Evolutionary conservation across 345 rosid genomes (phyloP).

Genomic region (Salix purpurea): DNA sequence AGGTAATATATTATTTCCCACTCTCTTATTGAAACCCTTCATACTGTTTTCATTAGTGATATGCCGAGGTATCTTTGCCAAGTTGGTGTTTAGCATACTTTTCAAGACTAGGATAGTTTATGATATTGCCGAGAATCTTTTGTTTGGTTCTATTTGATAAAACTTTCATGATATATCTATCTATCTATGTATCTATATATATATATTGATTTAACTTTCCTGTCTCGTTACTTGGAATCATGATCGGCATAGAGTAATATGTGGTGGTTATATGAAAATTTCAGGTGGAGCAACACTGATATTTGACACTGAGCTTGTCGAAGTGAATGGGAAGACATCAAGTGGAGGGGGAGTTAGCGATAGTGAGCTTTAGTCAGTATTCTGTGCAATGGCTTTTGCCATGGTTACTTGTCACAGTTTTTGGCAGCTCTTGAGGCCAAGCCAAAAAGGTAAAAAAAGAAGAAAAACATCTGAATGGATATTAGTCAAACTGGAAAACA

Average conservation of each 20-base stretch:
- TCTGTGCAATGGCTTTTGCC: neutral
- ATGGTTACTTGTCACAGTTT: neutral
- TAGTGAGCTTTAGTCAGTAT: slow-evolving; percentile 38
- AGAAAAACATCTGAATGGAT: neutral
- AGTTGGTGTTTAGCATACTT: neutral
- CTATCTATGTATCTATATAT: too few relatives aligned
- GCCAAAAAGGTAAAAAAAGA: too few relatives aligned
- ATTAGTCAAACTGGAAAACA: neutral
- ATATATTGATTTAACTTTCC: neutral
- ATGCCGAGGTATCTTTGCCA: neutral
- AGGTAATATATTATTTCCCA: slow-evolving; percentile 35
- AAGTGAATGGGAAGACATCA: slow-evolving; percentile 66
- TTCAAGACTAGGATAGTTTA: neutral
- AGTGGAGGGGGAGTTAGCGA: slow-evolving; percentile 28
- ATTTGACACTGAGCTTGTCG: slow-evolving; percentile 86
- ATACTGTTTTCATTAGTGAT: neutral
- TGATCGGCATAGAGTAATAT: neutral
- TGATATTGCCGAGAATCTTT: neutral
- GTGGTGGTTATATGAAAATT: slow-evolving; percentile 16
- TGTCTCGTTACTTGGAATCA: neutral
- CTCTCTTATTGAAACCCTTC: neutral
- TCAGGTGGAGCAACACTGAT: slow-evolving; percentile 90
- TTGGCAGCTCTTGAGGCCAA: neutral
- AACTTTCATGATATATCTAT: neutral
- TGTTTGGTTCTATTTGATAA: neutral